Conservation (phyloP, 345 rosid genomes). For the Boechera divaricarpa region DNA sequence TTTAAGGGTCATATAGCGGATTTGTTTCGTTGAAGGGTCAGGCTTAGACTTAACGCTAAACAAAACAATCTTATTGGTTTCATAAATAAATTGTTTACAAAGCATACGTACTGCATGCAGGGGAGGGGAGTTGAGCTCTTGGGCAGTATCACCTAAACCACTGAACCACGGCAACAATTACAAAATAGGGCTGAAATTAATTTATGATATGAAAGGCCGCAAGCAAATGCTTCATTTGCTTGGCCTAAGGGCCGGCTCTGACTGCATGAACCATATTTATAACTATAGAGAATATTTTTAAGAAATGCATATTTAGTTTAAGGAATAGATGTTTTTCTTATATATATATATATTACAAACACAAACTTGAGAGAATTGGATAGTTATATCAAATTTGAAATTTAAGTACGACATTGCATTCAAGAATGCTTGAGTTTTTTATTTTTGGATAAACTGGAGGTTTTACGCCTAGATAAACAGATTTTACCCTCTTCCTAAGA, state of each 20-base stretch:
- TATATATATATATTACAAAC: no score
- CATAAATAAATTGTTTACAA: conserved; percentile 6
- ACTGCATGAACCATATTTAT: conserved; percentile 16
- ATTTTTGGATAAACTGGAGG: no score
- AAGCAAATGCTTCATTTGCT: no score
- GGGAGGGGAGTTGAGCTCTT: no score
- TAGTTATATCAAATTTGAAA: background rate
- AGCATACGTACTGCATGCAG: conserved; percentile 23
- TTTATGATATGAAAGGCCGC: no score
- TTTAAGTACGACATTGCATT: background rate
- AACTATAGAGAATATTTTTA: background rate
- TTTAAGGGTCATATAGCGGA: conserved; percentile 35
- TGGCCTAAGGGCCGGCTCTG: no score
- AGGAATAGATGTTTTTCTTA: background rate
- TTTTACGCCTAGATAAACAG: no score
- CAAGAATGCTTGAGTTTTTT: no score
- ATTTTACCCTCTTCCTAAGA: background rate
- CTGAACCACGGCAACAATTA: no score
- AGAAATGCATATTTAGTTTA: background rate
- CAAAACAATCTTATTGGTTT: conserved; percentile 9
- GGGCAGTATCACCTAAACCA: no score
- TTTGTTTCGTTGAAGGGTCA: conserved; percentile 40
- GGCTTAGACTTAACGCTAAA: conserved; percentile 24
- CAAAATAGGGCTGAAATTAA: no score
- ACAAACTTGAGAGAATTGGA: no score